phyloP scores from a whole-genome alignment of 345 rosid genomes.

The Pugionium cornutum region DNA sequence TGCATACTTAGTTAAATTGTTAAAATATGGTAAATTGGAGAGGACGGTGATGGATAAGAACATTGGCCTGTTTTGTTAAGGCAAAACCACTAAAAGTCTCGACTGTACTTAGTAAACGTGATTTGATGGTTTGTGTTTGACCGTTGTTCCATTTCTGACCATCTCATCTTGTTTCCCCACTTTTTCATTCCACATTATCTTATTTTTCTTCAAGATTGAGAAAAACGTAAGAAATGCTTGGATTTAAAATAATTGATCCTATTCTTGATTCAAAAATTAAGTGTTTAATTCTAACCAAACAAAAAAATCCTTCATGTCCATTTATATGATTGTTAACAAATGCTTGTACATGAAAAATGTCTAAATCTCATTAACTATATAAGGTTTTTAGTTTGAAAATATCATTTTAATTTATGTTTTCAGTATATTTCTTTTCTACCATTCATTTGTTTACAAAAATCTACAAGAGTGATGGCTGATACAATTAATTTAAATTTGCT shows the following conservation, averaged over 20 bases:
- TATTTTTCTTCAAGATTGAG: background rate
- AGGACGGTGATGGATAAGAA: slow-evolving; percentile 30
- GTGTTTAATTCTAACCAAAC: background rate
- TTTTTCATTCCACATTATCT: background rate
- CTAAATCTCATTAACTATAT: too few relatives aligned
- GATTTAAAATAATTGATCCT: background rate
- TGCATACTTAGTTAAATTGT: background rate
- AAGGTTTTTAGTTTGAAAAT: too few relatives aligned
- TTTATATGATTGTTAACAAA: too few relatives aligned
- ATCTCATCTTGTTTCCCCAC: slow-evolving; percentile 25
- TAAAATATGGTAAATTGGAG: slow-evolving; percentile 23
- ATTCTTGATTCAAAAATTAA: background rate
- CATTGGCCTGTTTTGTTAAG: slow-evolving; percentile 41
- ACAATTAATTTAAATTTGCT: too few relatives aligned
- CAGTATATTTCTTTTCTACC: too few relatives aligned
- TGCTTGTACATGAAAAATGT: too few relatives aligned
- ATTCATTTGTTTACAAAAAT: too few relatives aligned
- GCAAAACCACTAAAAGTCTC: slow-evolving; percentile 29
- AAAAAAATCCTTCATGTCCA: too few relatives aligned
- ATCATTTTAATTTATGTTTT: too few relatives aligned
- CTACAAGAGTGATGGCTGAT: too few relatives aligned
- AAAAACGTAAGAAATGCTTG: background rate
- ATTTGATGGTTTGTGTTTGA: slow-evolving; percentile 46
- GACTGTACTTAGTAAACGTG: slow-evolving; percentile 32
- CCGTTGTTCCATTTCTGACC: slow-evolving; percentile 33